Evolutionary conservation across 768 basidiomycete genomes (phyloP).

Genomic region (Daedaleopsis nitida): DNA sequence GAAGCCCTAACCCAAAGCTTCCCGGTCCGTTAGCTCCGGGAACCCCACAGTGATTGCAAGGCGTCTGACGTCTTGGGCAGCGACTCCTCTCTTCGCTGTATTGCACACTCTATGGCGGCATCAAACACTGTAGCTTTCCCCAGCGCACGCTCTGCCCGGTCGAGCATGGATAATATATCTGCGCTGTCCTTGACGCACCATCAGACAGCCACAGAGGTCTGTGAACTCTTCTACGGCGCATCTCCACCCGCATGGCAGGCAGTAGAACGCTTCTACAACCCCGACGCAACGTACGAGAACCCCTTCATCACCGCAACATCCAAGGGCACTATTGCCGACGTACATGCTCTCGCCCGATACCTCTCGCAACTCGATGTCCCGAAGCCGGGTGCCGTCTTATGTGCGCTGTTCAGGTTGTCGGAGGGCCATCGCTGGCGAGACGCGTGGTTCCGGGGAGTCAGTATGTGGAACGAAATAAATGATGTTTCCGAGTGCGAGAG

Average conservation of each 20-base stretch:
- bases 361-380: slow-evolving; percentile 67
- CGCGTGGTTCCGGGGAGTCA: slow-evolving; percentile 62
- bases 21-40: not conserved
- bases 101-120: not conserved
- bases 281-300: slow-evolving; percentile 79
- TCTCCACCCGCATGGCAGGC: slow-evolving; percentile 47
- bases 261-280: slow-evolving; percentile 67
- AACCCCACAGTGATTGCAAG: not conserved
- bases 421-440: slow-evolving; percentile 35
- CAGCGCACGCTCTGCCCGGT: slow-evolving; percentile 10
- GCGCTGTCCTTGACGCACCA: slow-evolving; percentile 41
- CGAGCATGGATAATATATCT: slow-evolving; percentile 11
- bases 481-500: slow-evolving; percentile 79
- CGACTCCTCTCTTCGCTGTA: not conserved
- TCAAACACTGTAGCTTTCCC: slow-evolving; percentile 15
- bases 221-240: slow-evolving; percentile 70
- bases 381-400: slow-evolving; percentile 62
- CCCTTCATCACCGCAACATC: slow-evolving; percentile 77
- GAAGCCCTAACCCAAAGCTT: not conserved
- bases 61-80: too few relatives aligned
- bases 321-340: slow-evolving; percentile 69
- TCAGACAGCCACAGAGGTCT: slow-evolving; percentile 66
- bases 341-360: slow-evolving; percentile 62
- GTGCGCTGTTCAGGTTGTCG: slow-evolving; percentile 52
- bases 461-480: slow-evolving; percentile 74